Percentiles rank a stretch among this genome's conserved stretches.
These are phyloP conservation scores for Haematococcus lacustris DNA, from an alignment of 139 green algal species.

Conservation along the genomic window DNA sequence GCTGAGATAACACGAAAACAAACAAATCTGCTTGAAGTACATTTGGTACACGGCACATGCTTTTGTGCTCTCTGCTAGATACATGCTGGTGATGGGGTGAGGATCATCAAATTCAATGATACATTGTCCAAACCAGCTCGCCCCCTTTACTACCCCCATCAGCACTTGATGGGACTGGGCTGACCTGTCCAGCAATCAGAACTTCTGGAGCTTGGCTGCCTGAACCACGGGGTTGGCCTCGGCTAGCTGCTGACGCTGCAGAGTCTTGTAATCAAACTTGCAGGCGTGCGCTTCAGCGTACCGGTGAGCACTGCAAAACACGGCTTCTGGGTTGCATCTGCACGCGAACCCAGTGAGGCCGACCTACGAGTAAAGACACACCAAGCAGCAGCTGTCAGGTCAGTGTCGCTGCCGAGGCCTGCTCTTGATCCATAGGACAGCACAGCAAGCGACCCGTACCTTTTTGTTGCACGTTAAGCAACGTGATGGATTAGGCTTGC, in stretches of 20 bases:
- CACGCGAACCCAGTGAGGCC: constrained; percentile 88
- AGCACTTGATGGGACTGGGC: too few species aligned
- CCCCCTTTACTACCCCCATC: too few species aligned
- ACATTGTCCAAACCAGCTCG: too few species aligned
- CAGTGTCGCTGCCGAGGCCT: not conserved
- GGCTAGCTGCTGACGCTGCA: constrained; percentile 46
- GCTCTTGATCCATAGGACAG: not conserved
- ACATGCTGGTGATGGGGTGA: too few species aligned
- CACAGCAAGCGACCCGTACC: not conserved
- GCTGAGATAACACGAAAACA: too few species aligned
- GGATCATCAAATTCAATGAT: too few species aligned
- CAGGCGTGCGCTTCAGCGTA: constrained; percentile 81
- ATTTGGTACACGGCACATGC: too few species aligned
- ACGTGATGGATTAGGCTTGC: constrained; percentile 13
- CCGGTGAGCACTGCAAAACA: constrained; percentile 74
- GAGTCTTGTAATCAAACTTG: constrained; percentile 78
- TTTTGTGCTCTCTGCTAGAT: too few species aligned
- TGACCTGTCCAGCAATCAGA: too few species aligned
- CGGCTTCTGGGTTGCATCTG: constrained; percentile 52
- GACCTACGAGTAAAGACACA: constrained; percentile 27
- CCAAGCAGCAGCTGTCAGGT: not conserved
- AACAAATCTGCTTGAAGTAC: too few species aligned
- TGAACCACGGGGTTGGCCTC: constrained; percentile 59
- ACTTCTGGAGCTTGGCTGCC: constrained; percentile 40
- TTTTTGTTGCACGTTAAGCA: constrained; percentile 58